These are phyloP conservation scores for Trichosanthes cucumerina DNA, from an alignment of 306 rosid species.

Conservation along the genomic window DNA sequence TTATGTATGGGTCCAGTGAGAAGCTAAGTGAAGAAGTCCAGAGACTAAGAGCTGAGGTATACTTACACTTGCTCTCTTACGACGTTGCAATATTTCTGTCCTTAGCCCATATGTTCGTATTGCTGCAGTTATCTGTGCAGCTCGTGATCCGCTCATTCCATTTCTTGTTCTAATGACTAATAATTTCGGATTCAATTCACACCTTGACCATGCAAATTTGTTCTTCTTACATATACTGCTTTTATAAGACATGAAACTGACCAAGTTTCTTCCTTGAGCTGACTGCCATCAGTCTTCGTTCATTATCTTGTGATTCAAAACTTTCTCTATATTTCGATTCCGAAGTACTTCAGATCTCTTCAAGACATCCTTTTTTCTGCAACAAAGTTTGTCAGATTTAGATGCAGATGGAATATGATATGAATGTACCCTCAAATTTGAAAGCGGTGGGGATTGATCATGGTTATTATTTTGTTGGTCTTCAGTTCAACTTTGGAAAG, in stretches of 20 bases:
- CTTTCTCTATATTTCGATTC: neutral
- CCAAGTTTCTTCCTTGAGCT: neutral
- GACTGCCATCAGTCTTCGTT: neutral
- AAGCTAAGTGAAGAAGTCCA: slow-evolving; percentile 48
- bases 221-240: neutral
- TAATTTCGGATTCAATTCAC: neutral
- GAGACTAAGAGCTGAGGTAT: slow-evolving; percentile 59
- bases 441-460: neutral
- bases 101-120: neutral
- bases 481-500: neutral
- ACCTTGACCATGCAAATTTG: neutral
- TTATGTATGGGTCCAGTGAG: slow-evolving; percentile 30
- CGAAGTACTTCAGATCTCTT: neutral
- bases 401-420: neutral
- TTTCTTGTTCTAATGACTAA: neutral
- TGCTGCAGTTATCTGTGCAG: neutral
- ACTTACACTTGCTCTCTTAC: neutral
- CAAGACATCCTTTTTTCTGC: neutral
- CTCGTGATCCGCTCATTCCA: neutral
- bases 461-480: neutral
- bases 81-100: neutral
- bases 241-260: neutral
- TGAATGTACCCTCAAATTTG: neutral
- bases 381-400: neutral
- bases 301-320: neutral